Conservation (phyloP, 495 filamentous ascomycete species). For the Hyaloscypha finlandica region DNA sequence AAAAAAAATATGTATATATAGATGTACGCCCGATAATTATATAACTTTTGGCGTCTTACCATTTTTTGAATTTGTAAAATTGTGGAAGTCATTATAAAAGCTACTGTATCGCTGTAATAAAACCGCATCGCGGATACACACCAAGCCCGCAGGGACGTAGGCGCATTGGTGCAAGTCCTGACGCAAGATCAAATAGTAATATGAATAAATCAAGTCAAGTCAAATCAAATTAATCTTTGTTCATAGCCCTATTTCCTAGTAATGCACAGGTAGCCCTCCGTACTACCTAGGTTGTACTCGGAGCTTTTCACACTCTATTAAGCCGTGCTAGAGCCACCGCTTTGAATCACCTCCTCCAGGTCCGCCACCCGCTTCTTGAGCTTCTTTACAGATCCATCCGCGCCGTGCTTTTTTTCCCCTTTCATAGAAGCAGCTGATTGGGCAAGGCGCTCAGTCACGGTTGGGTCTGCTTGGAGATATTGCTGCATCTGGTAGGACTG, state of each 20-base stretch:
- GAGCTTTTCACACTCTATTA: neutral
- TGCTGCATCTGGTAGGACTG: constrained; percentile 9
- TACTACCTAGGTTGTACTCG: neutral
- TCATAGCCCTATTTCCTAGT: neutral
- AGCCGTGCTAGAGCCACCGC: constrained; percentile 1
- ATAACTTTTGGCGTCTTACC: no score
- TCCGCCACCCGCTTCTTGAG: constrained; percentile 6
- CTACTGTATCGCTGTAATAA: no score
- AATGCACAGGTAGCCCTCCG: neutral
- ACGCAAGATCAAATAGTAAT: no score
- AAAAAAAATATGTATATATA: no score
- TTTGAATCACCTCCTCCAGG: constrained; percentile 9
- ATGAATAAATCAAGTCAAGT: no score
- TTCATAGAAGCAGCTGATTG: constrained; percentile 7
- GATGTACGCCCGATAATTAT: no score
- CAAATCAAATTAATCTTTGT: neutral
- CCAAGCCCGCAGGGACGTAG: no score
- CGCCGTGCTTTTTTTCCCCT: neutral
- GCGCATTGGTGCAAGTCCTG: no score
- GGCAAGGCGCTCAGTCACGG: constrained; percentile 1
- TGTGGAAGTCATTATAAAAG: no score
- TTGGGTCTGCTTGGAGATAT: constrained; percentile 3
- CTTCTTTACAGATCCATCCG: neutral
- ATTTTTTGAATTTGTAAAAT: no score
- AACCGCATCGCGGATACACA: no score